These are phyloP conservation scores for Paecilomyces sp. DNA, from an alignment of 2,329 filamentous ascomycete species.

Conservation along the genomic window DNA sequence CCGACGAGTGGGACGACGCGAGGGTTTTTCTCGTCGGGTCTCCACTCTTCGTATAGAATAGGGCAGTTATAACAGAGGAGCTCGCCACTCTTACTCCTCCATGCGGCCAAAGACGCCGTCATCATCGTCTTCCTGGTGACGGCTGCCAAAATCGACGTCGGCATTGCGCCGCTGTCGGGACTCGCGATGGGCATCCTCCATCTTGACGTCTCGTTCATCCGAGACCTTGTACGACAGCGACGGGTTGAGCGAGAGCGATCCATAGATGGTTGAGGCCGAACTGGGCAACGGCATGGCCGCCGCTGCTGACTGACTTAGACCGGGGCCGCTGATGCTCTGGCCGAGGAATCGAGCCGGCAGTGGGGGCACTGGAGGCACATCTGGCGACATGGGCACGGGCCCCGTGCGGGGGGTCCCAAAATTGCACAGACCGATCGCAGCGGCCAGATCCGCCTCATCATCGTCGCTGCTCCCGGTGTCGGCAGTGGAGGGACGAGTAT, in stretches of 20 bases:
- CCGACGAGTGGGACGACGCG: constrained; percentile 5
- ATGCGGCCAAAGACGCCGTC: constrained; percentile 93
- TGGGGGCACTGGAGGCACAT: constrained; percentile 81
- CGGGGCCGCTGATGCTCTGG: constrained; percentile 46
- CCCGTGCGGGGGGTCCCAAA: constrained; percentile 71
- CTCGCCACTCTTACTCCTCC: constrained; percentile 62
- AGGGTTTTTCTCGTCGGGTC: neutral
- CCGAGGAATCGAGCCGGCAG: constrained; percentile 73
- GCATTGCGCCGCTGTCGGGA: constrained; percentile 37
- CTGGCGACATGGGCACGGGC: constrained; percentile 55
- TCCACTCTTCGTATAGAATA: neutral
- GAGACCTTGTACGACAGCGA: constrained; percentile 42
- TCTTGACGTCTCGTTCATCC: constrained; percentile 57
- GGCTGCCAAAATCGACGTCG: constrained; percentile 57
- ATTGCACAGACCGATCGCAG: constrained; percentile 82
- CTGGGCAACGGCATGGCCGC: constrained; percentile 23
- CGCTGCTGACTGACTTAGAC: constrained; percentile 13
- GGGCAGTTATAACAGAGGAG: constrained; percentile 1
- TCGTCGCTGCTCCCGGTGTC: constrained; percentile 68
- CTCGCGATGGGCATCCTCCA: constrained; percentile 52
- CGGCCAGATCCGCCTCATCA: constrained; percentile 80
- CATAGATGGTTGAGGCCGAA: constrained; percentile 33
- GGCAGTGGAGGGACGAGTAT: constrained; percentile 70
- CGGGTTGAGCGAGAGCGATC: constrained; percentile 36
- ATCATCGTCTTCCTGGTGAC: constrained; percentile 73